Conservation (phyloP, 306 rosid species). For the Prunus persica region DNA sequence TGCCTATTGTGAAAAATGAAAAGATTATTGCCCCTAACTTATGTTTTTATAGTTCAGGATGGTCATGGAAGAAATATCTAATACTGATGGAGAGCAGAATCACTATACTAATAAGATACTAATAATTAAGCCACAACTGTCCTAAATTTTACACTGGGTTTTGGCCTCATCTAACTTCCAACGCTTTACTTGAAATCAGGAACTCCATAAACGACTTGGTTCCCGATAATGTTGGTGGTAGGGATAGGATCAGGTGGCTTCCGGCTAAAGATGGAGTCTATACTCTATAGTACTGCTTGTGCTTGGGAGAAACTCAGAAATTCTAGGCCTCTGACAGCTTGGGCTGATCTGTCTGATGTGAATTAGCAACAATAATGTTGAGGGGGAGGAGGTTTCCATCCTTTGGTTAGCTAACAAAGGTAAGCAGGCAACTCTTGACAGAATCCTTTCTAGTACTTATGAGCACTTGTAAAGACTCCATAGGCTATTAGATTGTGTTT, state of each 20-base stretch:
- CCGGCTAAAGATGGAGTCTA: no score
- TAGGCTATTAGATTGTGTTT: not conserved
- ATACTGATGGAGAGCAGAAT: not conserved
- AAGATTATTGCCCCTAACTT: no score
- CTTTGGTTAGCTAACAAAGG: not conserved
- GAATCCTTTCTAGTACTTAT: no score
- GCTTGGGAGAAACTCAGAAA: no score
- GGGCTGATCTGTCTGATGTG: not conserved
- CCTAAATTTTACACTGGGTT: no score
- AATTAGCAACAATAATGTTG: not conserved
- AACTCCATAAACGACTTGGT: not conserved
- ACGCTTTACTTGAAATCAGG: not conserved
- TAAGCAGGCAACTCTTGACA: not conserved
- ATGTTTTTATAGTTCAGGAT: no score
- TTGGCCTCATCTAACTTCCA: not conserved
- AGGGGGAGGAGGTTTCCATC: not conserved
- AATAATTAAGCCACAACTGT: not conserved
- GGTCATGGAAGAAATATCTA: not conserved
- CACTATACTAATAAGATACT: not conserved
- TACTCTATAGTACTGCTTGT: no score
- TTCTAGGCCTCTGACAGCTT: not conserved
- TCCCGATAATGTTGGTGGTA: not conserved
- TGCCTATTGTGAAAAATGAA: no score
- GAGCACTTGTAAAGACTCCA: no score
- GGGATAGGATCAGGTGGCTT: not conserved